Conservation (phyloP, 305 asterid species). For the Plantago coronopus region DNA sequence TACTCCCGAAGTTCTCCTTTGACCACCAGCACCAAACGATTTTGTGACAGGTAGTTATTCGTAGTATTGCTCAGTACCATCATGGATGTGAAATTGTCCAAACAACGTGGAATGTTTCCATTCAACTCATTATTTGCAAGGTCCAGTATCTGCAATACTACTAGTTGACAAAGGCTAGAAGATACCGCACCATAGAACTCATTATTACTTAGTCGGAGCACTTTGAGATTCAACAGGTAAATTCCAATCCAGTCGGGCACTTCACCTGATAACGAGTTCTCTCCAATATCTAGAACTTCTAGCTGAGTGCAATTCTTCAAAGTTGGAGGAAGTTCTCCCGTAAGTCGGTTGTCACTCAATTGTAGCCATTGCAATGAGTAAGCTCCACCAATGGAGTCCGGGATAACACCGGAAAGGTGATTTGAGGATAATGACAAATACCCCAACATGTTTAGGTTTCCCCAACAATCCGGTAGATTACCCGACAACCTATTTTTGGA, state of each 20-base stretch:
- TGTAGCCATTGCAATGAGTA: no score
- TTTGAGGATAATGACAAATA: background rate
- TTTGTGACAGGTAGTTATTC: no score
- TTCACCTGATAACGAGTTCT: background rate
- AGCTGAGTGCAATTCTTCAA: background rate
- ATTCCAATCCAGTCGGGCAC: background rate
- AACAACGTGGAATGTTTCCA: background rate
- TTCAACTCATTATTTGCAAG: background rate
- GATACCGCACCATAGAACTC: background rate
- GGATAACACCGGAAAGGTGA: background rate
- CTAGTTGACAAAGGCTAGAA: background rate
- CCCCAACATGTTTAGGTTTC: no score
- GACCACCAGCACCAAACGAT: no score
- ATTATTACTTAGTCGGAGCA: background rate
- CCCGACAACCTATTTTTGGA: background rate
- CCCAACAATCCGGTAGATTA: background rate
- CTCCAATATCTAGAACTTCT: background rate
- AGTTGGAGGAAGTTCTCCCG: background rate
- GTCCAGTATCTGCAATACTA: background rate
- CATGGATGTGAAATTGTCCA: no score
- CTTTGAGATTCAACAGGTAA: background rate
- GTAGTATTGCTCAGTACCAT: no score
- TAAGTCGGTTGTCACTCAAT: no score
- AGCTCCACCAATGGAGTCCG: no score
- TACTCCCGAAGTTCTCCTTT: background rate